Conservation (phyloP, 1,284 basidiomycete species). For the Erythrobasidium hasegawianum region DNA sequence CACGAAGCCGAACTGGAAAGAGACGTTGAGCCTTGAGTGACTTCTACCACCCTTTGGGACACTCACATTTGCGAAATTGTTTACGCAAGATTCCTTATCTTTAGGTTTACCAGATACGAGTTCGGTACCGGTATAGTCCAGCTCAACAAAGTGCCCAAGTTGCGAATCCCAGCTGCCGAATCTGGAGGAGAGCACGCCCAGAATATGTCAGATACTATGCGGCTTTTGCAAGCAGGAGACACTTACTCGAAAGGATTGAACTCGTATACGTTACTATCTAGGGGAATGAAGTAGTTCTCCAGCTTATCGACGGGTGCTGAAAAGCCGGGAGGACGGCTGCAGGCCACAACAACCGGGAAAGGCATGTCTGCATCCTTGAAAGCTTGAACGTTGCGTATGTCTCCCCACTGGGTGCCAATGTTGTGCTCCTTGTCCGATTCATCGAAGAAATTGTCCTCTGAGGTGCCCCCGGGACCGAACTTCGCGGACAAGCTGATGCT, state of each 20-base stretch:
- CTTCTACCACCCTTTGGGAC: slow-evolving; percentile 49
- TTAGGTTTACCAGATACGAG: slow-evolving; percentile 56
- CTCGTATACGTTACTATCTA: slow-evolving; percentile 35
- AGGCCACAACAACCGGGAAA: slow-evolving; percentile 31
- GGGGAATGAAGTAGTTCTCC: not conserved
- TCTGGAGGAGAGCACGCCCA: slow-evolving; percentile 53
- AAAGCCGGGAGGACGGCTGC: not conserved
- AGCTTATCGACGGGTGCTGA: not conserved
- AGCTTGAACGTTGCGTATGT: slow-evolving; percentile 31
- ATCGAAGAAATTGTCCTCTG: slow-evolving; percentile 35
- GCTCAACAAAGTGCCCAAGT: slow-evolving; percentile 60
- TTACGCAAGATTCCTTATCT: slow-evolving; percentile 56
- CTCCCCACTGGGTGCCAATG: slow-evolving; percentile 33
- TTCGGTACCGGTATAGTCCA: slow-evolving; percentile 60
- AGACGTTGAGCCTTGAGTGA: not conserved
- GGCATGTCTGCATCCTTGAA: slow-evolving; percentile 38
- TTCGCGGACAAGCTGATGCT: slow-evolving; percentile 34
- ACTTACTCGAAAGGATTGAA: slow-evolving; percentile 9
- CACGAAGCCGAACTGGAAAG: slow-evolving; percentile 45
- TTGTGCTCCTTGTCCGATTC: slow-evolving; percentile 8
- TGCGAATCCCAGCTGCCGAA: slow-evolving; percentile 65
- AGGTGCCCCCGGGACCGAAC: slow-evolving; percentile 37
- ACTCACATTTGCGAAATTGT: slow-evolving; percentile 62
- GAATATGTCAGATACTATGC: too few relatives aligned
- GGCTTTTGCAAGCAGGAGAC: too few relatives aligned